Base-by-base conservation (phyloP, 352 stramenopile genomes). In the Pythium apleroticum region DNA sequence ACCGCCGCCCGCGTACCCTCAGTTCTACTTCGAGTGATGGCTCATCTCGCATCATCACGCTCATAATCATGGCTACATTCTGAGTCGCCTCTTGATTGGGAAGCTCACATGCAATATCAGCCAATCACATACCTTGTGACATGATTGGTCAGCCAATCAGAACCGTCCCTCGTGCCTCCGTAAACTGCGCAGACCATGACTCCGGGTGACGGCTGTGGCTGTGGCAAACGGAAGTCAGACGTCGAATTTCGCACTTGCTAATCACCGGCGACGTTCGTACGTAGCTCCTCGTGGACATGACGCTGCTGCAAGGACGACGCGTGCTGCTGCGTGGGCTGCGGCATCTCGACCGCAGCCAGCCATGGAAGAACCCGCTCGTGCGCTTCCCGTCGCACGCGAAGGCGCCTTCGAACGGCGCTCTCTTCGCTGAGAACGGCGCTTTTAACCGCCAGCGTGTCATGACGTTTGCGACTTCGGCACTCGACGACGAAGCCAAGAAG, bases 251-350 rank as follows among this genome's bases (percentile, higher is more conserved):
- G 19, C 43, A 50, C n/a, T 50, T 28, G 43, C n/a, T 25, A n/a
- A 50, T 50, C 43, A 50, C 30, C 22, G 37, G 19, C 50, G 19
- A 20, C 27, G 22, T 59, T 31, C 60, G 52, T 43, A 54, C 50
- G 39, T 31, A 37, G 27, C 19, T 37, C 9, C 8, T 52, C 15
- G 30, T 9, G 27, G 22, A 53, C 15, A 72, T 72, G 65, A 60
- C 59, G 48, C 43, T 72, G 53, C 48, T 72, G 12, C 66, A 68
- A 30, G 54, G 59, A 19, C 66, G 56, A 14, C 60, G 66, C 37
- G 55, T 68, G 52, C 41, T 67, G 49, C 54, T 73, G 46, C 66
- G 66, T n/a, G 66, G 66, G 30, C 56, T 73, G 54, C 66, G 66
- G 30, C 60, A 65, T 57, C 12, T 73, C n/a, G 66, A 73, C 55